These are phyloP conservation scores for Nemania sp. DNA, from an alignment of 2,329 filamentous ascomycete genomes.

Conservation along the genomic window DNA sequence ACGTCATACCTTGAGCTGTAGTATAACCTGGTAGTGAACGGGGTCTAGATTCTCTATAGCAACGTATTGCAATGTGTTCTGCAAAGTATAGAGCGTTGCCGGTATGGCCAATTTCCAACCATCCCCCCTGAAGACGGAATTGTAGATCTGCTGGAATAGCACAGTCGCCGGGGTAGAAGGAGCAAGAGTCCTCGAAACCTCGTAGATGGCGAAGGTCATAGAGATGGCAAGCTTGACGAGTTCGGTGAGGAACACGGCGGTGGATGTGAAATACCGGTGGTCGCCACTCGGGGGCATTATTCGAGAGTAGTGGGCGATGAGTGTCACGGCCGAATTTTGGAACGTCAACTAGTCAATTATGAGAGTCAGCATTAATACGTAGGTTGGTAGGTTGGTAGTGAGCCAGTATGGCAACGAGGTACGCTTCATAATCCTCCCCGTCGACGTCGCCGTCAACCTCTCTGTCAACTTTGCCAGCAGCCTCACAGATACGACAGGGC, in stretches of 20 bases:
- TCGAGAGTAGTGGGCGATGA: conserved; percentile 92
- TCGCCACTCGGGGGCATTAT: conserved; percentile 85
- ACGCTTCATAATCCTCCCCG: background rate
- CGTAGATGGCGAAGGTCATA: conserved; percentile 84
- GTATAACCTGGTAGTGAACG: conserved; percentile 90
- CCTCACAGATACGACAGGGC: background rate
- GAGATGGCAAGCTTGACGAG: conserved; percentile 87
- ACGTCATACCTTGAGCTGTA: conserved; percentile 77
- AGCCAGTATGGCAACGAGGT: background rate
- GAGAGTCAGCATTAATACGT: conserved; percentile 14
- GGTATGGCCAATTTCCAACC: conserved; percentile 95
- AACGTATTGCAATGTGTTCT: conserved; percentile 93
- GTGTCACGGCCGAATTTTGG: conserved; percentile 78
- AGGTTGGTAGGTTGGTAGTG: too few relatives aligned
- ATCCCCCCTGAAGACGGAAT: conserved; percentile 82
- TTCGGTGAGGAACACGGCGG: conserved; percentile 92
- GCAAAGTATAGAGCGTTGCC: conserved; percentile 83
- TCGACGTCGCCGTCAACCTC: background rate
- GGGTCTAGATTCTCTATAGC: conserved; percentile 90
- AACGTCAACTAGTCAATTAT: conserved; percentile 66
- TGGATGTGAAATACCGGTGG: conserved; percentile 90
- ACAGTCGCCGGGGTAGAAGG: conserved; percentile 80
- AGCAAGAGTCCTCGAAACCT: conserved; percentile 77
- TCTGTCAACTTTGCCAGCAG: too few relatives aligned
- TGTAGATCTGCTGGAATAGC: conserved; percentile 78